A percentile compares a stretch with the other conserved stretches of the same genome.
These are phyloP conservation scores for Naganishia vaughanmartiniae DNA, from an alignment of 768 basidiomycete genomes.

Conservation along the genomic window DNA sequence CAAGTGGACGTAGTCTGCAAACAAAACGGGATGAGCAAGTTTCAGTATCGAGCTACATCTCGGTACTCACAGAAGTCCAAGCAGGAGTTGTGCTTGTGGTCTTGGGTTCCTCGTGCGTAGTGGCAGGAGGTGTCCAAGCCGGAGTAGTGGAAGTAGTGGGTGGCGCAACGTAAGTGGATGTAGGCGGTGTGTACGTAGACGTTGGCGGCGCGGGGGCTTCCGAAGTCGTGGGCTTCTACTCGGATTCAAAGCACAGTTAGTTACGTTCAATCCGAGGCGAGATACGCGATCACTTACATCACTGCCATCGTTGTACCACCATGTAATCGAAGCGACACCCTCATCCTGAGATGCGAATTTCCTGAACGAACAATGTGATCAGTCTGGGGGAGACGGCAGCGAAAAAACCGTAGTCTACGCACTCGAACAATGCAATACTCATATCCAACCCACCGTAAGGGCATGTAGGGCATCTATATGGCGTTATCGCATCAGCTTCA, in stretches of 20 bases:
- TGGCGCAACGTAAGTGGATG: slow-evolving; percentile 26
- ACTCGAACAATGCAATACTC: slow-evolving; percentile 31
- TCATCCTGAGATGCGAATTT: slow-evolving; percentile 30
- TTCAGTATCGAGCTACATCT: not conserved
- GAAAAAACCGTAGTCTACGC: not conserved
- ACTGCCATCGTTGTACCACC: slow-evolving; percentile 35
- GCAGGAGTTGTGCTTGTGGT: slow-evolving; percentile 19
- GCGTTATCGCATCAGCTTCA: not conserved
- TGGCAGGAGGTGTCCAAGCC: slow-evolving; percentile 29
- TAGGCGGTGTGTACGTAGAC: slow-evolving; percentile 18
- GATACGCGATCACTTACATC: not conserved
- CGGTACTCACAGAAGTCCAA: slow-evolving; percentile 14
- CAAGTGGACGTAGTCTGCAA: slow-evolving; percentile 1
- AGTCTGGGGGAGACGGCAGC: not conserved
- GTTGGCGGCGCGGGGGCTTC: slow-evolving; percentile 26
- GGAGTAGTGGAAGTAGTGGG: slow-evolving; percentile 26
- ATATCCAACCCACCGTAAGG: slow-evolving; percentile 34
- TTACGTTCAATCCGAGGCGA: not conserved
- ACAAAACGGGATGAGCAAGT: not conserved
- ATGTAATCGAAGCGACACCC: slow-evolving; percentile 30
- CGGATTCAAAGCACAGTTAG: not conserved
- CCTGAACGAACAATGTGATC: not conserved
- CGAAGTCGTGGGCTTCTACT: not conserved
- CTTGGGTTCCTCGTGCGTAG: not conserved
- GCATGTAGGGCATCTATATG: slow-evolving; percentile 29